Percentiles rank a stretch among this genome's conserved stretches.
Evolutionary conservation across 805 yeast species (phyloP).

Genomic region (Candida suzukii): DNA sequence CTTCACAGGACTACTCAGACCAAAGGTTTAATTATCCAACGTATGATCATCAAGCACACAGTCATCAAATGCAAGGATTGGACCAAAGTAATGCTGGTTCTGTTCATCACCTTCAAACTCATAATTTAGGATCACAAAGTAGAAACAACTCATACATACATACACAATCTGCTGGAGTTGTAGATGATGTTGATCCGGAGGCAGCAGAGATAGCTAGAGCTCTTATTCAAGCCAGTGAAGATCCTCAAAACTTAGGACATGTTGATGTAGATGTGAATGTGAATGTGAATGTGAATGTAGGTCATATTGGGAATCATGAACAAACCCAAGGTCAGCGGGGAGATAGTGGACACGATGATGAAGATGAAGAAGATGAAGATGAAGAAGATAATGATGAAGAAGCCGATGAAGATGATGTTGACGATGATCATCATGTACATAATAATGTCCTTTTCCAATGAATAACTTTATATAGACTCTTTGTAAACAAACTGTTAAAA

Average conservation of each 20-base stretch:
- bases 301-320: no score
- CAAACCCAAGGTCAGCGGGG: no score
- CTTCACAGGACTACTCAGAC: neutral
- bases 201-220: conserved; percentile 65
- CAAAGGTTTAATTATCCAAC: neutral
- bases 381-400: no score
- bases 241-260: conserved; percentile 5
- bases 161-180: conserved; percentile 25
- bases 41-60: neutral
- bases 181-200: conserved; percentile 45
- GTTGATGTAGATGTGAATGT: neutral
- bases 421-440: no score
- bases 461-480: no score
- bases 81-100: neutral
- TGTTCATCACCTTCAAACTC: neutral
- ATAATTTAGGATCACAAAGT: conserved; percentile 24
- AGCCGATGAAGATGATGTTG: no score
- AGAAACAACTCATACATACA: conserved; percentile 11
- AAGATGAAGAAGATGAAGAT: no score
- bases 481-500: no score
- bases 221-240: conserved; percentile 50
- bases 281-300: no score
- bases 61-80: neutral
- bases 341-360: no score
- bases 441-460: no score